A percentile compares a stretch with the other conserved stretches of the same genome.
phyloP scores from a whole-genome alignment of 345 rosid genomes.

The Eucalyptus regnans region DNA sequence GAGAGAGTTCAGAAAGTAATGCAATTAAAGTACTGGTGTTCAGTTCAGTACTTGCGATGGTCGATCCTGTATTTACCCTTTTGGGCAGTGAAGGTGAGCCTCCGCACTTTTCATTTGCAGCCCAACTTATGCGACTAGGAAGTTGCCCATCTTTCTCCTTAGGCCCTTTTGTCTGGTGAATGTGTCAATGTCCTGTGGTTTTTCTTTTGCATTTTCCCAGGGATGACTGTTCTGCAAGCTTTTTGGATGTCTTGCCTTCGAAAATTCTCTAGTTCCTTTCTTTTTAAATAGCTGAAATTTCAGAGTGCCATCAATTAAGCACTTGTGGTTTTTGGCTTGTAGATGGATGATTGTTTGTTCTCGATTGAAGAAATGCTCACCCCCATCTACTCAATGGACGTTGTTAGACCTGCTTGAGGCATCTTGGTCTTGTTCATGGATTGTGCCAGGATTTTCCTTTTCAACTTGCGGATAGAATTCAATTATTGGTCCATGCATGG shows the following conservation, averaged over 20 bases:
- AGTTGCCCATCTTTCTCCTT: not conserved
- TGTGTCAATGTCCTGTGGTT: not conserved
- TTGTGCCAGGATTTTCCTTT: not conserved
- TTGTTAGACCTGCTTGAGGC: not conserved
- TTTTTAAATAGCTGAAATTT: not conserved
- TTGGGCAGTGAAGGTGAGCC: not conserved
- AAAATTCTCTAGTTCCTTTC: not conserved
- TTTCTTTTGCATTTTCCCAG: not conserved
- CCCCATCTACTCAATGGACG: not conserved
- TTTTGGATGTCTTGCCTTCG: not conserved
- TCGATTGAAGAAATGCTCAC: conserved; percentile 6
- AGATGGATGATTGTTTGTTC: conserved; percentile 48
- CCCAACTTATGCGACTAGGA: not conserved
- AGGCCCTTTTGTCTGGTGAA: not conserved
- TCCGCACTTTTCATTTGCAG: not conserved
- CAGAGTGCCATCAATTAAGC: not conserved
- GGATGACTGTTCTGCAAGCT: not conserved
- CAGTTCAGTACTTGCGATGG: not conserved
- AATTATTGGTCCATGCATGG: not conserved
- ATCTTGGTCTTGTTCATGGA: not conserved
- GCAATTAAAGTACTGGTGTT: not conserved
- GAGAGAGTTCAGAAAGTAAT: not conserved
- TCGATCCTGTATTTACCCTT: not conserved
- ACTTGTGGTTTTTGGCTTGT: conserved; percentile 18
- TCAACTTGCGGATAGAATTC: not conserved